Evolutionary conservation across 228 moss, liverwort and hornwort species (phyloP).

Genomic region (Sphagnum fallax): DNA sequence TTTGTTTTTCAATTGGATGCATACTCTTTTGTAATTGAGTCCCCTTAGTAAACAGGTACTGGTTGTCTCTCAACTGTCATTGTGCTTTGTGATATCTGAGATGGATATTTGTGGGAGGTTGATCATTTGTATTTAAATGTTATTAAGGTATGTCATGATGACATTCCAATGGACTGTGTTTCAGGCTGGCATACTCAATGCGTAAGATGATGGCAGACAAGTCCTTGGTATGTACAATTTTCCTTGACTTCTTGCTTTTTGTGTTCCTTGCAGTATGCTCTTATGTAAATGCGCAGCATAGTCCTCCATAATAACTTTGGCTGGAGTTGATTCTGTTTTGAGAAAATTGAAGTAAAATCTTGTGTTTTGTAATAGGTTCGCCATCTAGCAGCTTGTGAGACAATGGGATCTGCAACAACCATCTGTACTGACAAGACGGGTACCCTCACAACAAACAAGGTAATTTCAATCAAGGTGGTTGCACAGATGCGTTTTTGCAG

Average conservation of each 20-base stretch:
- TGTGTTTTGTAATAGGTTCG: background rate
- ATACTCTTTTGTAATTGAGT: background rate
- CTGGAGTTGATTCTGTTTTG: too few relatives aligned
- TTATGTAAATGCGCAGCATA: too few relatives aligned
- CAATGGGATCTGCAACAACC: background rate
- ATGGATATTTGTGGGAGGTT: background rate
- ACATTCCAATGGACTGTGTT: background rate
- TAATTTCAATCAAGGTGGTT: background rate
- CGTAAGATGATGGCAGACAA: slow-evolving; percentile 52
- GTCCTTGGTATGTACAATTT: slow-evolving; percentile 23
- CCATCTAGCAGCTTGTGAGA: background rate
- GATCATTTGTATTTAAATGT: background rate
- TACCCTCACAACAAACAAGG: background rate
- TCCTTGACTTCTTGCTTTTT: background rate
- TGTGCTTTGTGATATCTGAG: background rate
- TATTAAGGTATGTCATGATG: background rate
- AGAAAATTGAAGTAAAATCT: too few relatives aligned
- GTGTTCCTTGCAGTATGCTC: background rate
- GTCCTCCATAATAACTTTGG: too few relatives aligned
- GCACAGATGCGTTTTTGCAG: background rate
- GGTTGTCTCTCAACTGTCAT: background rate
- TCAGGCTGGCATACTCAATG: slow-evolving; percentile 53
- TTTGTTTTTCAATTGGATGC: background rate
- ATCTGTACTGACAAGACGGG: background rate
- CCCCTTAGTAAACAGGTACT: background rate